A percentile compares a stretch with the other conserved stretches of the same genome.
Evolutionary conservation across 1,284 basidiomycete species (phyloP).

Genomic region (Heterobasidion irregulare): DNA sequence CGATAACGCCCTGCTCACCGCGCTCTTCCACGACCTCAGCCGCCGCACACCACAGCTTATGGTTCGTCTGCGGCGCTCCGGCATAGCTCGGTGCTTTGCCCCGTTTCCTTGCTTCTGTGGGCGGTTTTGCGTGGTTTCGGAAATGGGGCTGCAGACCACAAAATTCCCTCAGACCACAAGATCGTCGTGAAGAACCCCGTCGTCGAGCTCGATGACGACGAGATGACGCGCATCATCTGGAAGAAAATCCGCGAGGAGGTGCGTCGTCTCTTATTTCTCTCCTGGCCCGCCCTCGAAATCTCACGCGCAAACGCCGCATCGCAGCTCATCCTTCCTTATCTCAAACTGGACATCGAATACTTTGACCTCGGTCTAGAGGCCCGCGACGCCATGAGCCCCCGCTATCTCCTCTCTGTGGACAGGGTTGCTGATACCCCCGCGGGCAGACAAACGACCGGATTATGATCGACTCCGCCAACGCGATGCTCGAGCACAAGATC

Average conservation of each 20-base stretch:
- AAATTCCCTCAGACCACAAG: constrained; percentile 30
- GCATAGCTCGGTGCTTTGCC: not conserved
- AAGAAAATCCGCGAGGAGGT: too few species aligned
- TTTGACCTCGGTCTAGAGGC: too few species aligned
- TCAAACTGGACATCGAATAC: too few species aligned
- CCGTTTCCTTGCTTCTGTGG: not conserved
- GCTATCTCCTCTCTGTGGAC: not conserved
- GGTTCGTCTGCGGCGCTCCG: not conserved
- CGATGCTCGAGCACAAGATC: constrained; percentile 84
- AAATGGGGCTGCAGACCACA: not conserved
- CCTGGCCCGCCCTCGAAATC: too few species aligned
- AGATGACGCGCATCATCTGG: too few species aligned
- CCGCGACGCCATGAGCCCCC: constrained; percentile 68
- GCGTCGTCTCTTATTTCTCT: too few species aligned
- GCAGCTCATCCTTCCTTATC: too few species aligned
- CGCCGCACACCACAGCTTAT: constrained; percentile 16
- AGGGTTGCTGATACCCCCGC: not conserved
- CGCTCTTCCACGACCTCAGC: constrained; percentile 21
- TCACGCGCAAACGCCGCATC: too few species aligned
- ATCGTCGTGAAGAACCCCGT: constrained; percentile 89
- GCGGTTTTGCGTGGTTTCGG: not conserved
- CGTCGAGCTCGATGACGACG: too few species aligned
- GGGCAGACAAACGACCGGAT: constrained; percentile 87
- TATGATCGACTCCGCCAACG: constrained; percentile 89
- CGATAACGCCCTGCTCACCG: constrained; percentile 13